Base-by-base conservation (phyloP, 164 flowering plant species). In the Malania oleifera region DNA sequence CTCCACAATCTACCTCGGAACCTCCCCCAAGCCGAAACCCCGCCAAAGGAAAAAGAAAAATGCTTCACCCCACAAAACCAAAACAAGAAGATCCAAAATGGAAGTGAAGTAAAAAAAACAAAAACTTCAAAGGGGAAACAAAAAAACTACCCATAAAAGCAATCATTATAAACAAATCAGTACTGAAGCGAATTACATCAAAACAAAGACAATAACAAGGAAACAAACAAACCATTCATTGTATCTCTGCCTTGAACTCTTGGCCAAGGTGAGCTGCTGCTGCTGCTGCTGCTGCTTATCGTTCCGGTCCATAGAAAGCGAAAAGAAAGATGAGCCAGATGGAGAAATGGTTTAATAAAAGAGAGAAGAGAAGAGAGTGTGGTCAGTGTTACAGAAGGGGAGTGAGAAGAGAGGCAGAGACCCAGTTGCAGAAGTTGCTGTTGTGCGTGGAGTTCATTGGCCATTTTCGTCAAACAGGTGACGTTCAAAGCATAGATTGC, bases 221-320 rank as follows among this genome's bases (percentile, higher is more conserved):
- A 48, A 53, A 1, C 1, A 54, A 62, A 57, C 79, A 59, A 54
- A 89, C 96, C 92, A 86, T 74, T 82, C 87, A 61, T 63, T 80
- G 75, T 55, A 70, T 1, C 82, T 73, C 48, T 82, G 88, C 45
- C 80, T 69, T 15, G 87, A 61, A 47, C 72, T 65, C 67, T 85
- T 89, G 34, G 85, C 56, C 58, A 78, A 46, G 37, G 89, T 60
- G 34, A 73, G 64, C 62, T 74, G 82, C 65, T 73, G 80, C 56
- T 64, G 75, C 45, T 60, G 70, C 41, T 59, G 66, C 24, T 66
- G 64, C 19, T 49, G 59, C 7, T 53, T 76, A 68, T 65, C 57
- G 43, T 34, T 45, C 31, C 64, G 56, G 67, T 77, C 86, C 86
- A 83, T 81, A 41, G 61, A 40, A 48, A 63, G 57, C 57, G 64